Evolutionary conservation across 768 basidiomycete species (phyloP).

Genomic region (Boletus sensibilis): DNA sequence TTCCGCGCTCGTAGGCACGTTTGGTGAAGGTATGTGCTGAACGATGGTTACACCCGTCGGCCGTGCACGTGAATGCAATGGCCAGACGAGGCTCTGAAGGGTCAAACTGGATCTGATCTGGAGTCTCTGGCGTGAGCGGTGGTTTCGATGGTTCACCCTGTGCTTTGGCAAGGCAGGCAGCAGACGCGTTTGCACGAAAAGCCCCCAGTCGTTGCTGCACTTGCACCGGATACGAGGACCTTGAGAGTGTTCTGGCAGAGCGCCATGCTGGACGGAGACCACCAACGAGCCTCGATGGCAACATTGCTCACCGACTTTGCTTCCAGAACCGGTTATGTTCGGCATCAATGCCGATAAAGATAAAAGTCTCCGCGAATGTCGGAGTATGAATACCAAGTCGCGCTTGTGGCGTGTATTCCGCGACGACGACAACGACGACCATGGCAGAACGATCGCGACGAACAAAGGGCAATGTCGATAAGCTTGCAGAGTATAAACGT

Average conservation of each 20-base stretch:
- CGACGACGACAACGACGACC: constrained; percentile 3
- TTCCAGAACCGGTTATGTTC: neutral
- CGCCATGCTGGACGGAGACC: constrained; percentile 46
- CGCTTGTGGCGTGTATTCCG: constrained; percentile 28
- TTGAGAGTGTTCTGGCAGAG: constrained; percentile 38
- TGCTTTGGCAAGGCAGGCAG: neutral
- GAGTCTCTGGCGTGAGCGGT: neutral
- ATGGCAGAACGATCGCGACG: constrained; percentile 33
- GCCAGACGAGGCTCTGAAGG: constrained; percentile 60
- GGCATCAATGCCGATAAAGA: constrained; percentile 12
- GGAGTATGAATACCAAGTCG: constrained; percentile 25
- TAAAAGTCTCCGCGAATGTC: constrained; percentile 17
- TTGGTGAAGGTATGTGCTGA: constrained; percentile 88
- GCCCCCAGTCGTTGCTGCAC: constrained; percentile 37
- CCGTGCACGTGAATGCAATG: constrained; percentile 87
- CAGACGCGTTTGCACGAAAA: constrained; percentile 20
- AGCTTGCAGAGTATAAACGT: constrained; percentile 59
- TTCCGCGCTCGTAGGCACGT: constrained; percentile 80
- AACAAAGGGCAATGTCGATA: constrained; percentile 33
- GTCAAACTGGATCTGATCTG: constrained; percentile 32
- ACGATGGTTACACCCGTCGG: constrained; percentile 64
- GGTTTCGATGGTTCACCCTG: neutral
- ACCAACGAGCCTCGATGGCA: constrained; percentile 45
- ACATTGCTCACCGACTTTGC: constrained; percentile 31
- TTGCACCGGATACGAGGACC: constrained; percentile 34